Conservation (phyloP, 257 asterid genomes). For the Fraxinus excelsior region DNA sequence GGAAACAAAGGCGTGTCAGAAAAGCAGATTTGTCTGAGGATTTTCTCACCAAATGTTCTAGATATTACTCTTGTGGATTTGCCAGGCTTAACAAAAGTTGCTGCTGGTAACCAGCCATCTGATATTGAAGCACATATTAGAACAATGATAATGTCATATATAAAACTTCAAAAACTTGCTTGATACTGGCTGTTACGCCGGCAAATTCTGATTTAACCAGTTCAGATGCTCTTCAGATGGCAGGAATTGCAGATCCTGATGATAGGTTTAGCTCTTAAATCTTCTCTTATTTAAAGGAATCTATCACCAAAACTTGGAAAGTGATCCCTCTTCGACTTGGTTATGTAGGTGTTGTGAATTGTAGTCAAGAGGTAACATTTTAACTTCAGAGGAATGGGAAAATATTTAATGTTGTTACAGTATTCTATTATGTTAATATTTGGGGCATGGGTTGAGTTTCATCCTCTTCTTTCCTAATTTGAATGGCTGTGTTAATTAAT, state of each 20-base stretch:
- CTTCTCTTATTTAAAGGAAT: conserved; percentile 3
- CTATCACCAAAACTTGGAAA: conserved; percentile 65
- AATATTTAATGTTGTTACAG: neutral
- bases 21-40: conserved; percentile 79
- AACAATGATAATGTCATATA: too few species aligned
- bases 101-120: conserved; percentile 97
- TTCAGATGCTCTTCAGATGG: conserved; percentile 99
- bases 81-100: conserved; percentile 93
- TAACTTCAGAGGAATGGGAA: neutral
- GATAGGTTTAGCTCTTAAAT: conserved; percentile 44
- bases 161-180: too few species aligned
- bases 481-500: neutral
- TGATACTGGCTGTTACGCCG: conserved; percentile 93
- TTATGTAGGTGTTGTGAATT: conserved; percentile 94
- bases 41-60: conserved; percentile 88
- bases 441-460: conserved; percentile 12
- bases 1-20: conserved; percentile 83
- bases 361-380: conserved; percentile 86
- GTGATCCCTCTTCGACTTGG: conserved; percentile 96
- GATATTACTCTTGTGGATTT: conserved; percentile 94
- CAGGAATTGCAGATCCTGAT: conserved; percentile 93
- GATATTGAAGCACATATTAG: conserved; percentile 94
- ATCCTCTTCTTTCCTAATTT: neutral
- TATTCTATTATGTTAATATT: neutral
- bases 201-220: conserved; percentile 94